phyloP scores from a whole-genome alignment of 1,284 basidiomycete genomes.

The Phlebopus sp. region DNA sequence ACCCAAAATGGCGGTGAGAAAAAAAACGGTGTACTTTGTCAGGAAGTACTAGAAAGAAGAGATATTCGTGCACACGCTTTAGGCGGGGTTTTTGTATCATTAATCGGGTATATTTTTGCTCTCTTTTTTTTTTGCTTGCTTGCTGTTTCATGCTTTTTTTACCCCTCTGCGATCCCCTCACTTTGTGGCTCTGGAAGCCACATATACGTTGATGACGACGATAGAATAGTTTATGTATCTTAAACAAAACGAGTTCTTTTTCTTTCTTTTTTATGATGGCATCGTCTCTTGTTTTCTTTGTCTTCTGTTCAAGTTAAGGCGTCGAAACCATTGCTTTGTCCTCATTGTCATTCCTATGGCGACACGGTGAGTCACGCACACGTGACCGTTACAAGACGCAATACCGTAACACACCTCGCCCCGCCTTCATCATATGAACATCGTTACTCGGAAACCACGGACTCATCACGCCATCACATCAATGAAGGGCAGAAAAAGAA shows the following conservation, averaged over 20 bases:
- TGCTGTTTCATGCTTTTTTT: slow-evolving; percentile 9
- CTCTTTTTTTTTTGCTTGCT: neutral
- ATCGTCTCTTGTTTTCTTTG: neutral
- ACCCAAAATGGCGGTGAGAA: slow-evolving; percentile 5
- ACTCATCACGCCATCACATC: too few species aligned
- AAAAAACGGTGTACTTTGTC: slow-evolving; percentile 10
- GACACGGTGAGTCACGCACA: neutral
- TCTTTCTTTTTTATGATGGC: neutral
- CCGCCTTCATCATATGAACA: neutral
- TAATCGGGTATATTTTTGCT: slow-evolving; percentile 9
- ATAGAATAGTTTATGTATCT: slow-evolving; percentile 19
- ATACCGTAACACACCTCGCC: neutral
- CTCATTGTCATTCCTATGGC: too few species aligned
- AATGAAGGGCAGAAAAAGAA: too few species aligned
- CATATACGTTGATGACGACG: slow-evolving; percentile 14
- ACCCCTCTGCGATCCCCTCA: neutral
- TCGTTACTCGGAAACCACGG: too few species aligned
- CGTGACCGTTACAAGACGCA: slow-evolving; percentile 5
- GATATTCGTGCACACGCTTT: slow-evolving; percentile 6
- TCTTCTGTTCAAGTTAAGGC: neutral
- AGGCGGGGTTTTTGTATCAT: slow-evolving; percentile 16
- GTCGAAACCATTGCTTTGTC: neutral
- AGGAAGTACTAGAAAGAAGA: slow-evolving; percentile 17
- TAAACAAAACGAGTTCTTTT: slow-evolving; percentile 9
- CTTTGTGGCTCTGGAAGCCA: slow-evolving; percentile 23